These are phyloP conservation scores for Nemophila menziesii DNA, from an alignment of 257 asterid species.

Conservation along the genomic window DNA sequence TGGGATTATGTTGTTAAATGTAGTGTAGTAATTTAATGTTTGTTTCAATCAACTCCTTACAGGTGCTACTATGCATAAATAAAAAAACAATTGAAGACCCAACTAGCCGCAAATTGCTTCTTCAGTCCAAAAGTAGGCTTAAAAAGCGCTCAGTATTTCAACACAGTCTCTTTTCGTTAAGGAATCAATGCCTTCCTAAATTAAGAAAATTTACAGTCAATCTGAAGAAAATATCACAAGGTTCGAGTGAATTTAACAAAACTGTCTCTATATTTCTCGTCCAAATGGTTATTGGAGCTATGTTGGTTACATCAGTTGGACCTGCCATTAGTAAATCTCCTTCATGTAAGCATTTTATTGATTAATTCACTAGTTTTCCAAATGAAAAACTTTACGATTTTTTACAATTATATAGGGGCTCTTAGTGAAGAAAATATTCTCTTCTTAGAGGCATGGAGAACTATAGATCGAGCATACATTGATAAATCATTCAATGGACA, in stretches of 20 bases:
- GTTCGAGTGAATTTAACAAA: slow-evolving; percentile 20
- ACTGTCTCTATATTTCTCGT: slow-evolving; percentile 22
- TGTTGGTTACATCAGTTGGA: slow-evolving; percentile 57
- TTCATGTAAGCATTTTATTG: slow-evolving; percentile 43
- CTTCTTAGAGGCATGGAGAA: slow-evolving; percentile 97
- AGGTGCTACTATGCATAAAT: slow-evolving; percentile 13
- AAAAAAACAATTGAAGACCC: slow-evolving; percentile 9
- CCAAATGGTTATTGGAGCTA: slow-evolving; percentile 45
- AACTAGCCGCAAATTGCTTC: slow-evolving; percentile 12
- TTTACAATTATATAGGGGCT: slow-evolving; percentile 46
- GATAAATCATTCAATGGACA: slow-evolving; percentile 94
- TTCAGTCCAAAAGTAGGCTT: slow-evolving; percentile 26
- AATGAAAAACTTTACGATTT: not conserved
- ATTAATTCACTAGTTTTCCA: slow-evolving; percentile 2
- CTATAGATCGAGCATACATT: slow-evolving; percentile 85
- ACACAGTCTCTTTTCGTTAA: slow-evolving; percentile 22
- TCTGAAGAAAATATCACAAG: slow-evolving; percentile 17
- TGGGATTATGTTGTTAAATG: too few relatives aligned
- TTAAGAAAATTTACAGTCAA: slow-evolving; percentile 22
- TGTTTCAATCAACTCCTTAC: not conserved
- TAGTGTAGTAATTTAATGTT: not conserved
- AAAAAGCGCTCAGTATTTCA: slow-evolving; percentile 20
- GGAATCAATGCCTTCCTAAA: slow-evolving; percentile 16
- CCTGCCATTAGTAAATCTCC: slow-evolving; percentile 44
- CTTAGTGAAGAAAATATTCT: slow-evolving; percentile 87